Base-by-base conservation (phyloP, 176 grass and related monocot genomes). In the Carex kokanica region DNA sequence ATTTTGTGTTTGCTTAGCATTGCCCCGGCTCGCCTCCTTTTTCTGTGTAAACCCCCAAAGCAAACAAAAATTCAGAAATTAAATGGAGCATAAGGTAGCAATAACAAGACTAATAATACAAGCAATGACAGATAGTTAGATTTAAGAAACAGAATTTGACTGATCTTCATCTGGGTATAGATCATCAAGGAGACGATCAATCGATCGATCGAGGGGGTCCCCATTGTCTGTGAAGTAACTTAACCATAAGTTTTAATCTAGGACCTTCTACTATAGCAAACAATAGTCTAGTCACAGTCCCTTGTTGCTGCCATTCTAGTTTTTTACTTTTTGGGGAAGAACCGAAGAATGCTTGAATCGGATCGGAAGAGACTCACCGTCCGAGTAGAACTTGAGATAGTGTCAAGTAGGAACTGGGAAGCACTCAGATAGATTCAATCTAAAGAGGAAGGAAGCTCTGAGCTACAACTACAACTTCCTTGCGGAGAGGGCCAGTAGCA, bases 1-100 rank as follows among this genome's bases (percentile, higher is more conserved):
- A 88, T 80, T 90, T 90, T 83, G 20, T 86, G 67, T 82, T 89
- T 89, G 52, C 83, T 86, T 40, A 83, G 79, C 57, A 86, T 81
- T 65, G 64, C 65, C 68, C 63, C 51, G 7, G 60, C 54, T 80
- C 27, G 9, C 61, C 60, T 71, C 49, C 25, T 25, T 11, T 81
- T 81, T 66, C 80, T 82, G 80, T 15, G 12, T 66, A 61, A 16
- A 74, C 43, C 43, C n/a, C 40, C 13, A 74, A 74, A 40, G 51
- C 14, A 68, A 67, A 17, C 10, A 60, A 60, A 34, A 79, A 34
- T 20, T 60, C 12, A 60, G 31, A 34, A 78, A 11, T 15, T 13
- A 55, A 75, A 6, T 29, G 23, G 2, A 25, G 1, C 7, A 78
- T 2, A 55, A 29, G 20, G 72, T 55, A 78, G 51, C 11, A 55